Percentiles rank a stretch among this genome's conserved stretches.
Evolutionary conservation across 148 eudicot species (phyloP).

Genomic region (Euryodendron excelsum): DNA sequence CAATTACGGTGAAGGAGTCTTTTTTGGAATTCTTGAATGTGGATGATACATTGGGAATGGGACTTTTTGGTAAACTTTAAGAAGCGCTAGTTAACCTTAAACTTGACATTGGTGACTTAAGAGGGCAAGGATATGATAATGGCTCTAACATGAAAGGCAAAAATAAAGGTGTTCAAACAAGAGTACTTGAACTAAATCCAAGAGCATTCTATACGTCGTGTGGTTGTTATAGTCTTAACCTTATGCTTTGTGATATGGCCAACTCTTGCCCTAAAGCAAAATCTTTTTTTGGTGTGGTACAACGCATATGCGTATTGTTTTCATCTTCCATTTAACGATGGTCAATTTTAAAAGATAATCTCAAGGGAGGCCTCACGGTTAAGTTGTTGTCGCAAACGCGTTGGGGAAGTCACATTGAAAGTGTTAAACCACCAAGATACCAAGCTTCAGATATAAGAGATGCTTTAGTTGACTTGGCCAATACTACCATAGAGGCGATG

Average conservation of each 20-base stretch:
- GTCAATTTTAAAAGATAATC: not conserved
- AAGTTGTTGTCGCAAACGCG: constrained; percentile 15
- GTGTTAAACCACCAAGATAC: constrained; percentile 15
- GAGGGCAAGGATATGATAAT: not conserved
- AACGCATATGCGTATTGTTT: not conserved
- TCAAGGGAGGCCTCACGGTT: not conserved
- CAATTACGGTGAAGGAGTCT: too few species aligned
- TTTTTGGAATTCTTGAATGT: too few species aligned
- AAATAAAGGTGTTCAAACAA: not conserved
- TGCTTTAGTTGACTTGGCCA: not conserved
- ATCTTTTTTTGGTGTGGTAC: not conserved
- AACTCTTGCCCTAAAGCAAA: not conserved
- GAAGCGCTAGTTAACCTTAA: too few species aligned
- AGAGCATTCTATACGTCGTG: not conserved
- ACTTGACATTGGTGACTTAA: too few species aligned
- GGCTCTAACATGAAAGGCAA: not conserved
- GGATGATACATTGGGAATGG: too few species aligned
- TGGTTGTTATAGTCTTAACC: not conserved
- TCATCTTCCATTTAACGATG: not conserved
- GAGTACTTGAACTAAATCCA: not conserved
- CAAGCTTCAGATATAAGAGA: constrained; percentile 9
- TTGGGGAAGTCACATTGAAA: constrained; percentile 2
- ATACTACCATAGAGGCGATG: not conserved
- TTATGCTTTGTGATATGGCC: not conserved
- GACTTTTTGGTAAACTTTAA: too few species aligned